Percentiles rank a stretch among this genome's conserved stretches.
Evolutionary conservation across 257 asterid species (phyloP).

Genomic region (Anisodus acutangulus): DNA sequence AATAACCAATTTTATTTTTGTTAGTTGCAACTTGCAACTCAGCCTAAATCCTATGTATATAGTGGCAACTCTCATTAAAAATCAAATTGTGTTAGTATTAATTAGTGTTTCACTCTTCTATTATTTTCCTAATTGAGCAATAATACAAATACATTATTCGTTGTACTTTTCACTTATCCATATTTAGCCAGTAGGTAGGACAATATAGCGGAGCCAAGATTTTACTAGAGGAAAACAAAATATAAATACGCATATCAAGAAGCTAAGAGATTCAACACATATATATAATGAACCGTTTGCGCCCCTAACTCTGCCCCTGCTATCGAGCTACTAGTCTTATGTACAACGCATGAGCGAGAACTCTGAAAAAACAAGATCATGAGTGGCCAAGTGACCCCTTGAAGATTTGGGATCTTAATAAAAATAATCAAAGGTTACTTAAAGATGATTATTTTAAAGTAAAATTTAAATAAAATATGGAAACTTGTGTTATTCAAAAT

Average conservation of each 20-base stretch:
- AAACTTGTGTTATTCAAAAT: too few species aligned
- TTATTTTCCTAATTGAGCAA: not conserved
- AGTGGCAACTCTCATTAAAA: not conserved
- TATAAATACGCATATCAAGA: too few species aligned
- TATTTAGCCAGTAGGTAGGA: not conserved
- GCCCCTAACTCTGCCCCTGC: too few species aligned
- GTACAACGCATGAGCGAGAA: not conserved
- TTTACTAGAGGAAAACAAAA: too few species aligned
- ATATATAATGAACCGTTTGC: too few species aligned
- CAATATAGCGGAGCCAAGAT: too few species aligned
- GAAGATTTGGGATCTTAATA: not conserved
- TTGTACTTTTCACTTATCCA: not conserved
- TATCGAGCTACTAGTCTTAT: not conserved
- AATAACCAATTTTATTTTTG: not conserved
- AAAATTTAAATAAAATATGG: not conserved
- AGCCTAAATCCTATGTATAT: not conserved
- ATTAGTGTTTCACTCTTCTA: not conserved
- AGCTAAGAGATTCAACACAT: too few species aligned
- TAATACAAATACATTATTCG: slow-evolving; percentile 3
- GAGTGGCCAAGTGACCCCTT: not conserved
- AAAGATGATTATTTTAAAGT: not conserved
- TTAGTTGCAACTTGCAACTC: not conserved
- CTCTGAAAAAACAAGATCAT: too few species aligned
- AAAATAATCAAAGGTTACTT: not conserved
- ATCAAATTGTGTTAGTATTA: not conserved